These are phyloP conservation scores for Wallacemonas sp. DNA, from an alignment of 208 protist species.

Conservation along the genomic window DNA sequence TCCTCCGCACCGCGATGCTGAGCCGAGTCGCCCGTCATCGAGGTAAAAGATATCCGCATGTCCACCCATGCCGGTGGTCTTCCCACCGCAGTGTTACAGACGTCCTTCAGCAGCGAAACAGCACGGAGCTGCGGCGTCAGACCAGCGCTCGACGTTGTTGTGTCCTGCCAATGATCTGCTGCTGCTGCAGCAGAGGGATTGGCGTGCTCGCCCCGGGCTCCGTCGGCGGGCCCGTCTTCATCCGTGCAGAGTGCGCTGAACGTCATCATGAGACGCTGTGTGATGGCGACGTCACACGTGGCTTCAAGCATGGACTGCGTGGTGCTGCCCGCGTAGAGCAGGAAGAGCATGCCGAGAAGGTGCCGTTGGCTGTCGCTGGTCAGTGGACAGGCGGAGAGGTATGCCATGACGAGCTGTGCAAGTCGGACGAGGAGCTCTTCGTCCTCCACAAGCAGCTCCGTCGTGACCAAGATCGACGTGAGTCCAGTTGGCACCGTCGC, in stretches of 20 bases:
- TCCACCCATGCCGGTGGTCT: constrained; percentile 32
- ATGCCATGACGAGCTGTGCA: constrained; percentile 52
- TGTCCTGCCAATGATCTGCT: too few species aligned
- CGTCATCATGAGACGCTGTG: constrained; percentile 47
- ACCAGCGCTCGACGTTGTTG: neutral
- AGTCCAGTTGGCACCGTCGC: neutral
- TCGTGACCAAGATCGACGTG: neutral
- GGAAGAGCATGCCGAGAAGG: constrained; percentile 53
- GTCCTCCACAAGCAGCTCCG: constrained; percentile 31
- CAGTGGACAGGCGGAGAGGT: constrained; percentile 50
- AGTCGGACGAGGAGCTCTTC: constrained; percentile 62
- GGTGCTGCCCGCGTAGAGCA: constrained; percentile 46
- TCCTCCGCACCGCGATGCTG: too few species aligned
- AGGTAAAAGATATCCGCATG: constrained; percentile 3
- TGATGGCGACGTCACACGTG: constrained; percentile 63
- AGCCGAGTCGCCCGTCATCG: too few species aligned
- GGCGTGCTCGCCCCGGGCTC: neutral
- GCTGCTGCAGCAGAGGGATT: too few species aligned
- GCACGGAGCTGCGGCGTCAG: constrained; percentile 31
- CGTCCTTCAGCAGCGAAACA: constrained; percentile 35
- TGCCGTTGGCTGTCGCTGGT: constrained; percentile 38
- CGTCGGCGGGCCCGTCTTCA: neutral
- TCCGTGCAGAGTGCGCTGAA: constrained; percentile 25
- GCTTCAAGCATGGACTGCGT: constrained; percentile 63
- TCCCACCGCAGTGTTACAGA: constrained; percentile 28